Conservation (phyloP, 2,329 filamentous ascomycete species). For the Penicillium sp. region DNA sequence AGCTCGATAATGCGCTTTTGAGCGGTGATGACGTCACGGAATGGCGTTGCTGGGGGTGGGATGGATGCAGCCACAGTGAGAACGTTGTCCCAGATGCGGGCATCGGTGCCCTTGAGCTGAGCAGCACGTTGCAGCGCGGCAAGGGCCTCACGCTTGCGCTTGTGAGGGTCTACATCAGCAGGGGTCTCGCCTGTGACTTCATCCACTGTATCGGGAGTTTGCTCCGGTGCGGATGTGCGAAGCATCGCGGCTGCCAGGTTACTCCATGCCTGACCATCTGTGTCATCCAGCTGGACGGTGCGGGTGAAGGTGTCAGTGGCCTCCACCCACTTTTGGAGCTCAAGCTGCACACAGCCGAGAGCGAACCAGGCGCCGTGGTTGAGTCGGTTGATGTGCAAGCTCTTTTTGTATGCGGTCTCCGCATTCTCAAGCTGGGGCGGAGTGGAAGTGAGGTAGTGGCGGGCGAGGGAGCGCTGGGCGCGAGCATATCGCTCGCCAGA, state of each 20-base stretch:
- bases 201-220: conserved; percentile 29
- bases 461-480: conserved; percentile 83
- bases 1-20: conserved; percentile 76
- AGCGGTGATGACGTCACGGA: conserved; percentile 74
- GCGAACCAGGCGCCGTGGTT: conserved; percentile 87
- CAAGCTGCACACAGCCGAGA: conserved; percentile 82
- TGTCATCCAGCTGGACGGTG: conserved; percentile 81
- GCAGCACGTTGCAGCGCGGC: conserved; percentile 86
- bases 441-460: conserved; percentile 69
- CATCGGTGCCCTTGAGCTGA: conserved; percentile 78
- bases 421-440: conserved; percentile 66
- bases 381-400: conserved; percentile 76
- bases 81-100: conserved; percentile 96
- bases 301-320: conserved; percentile 83
- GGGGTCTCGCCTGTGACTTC: conserved; percentile 27
- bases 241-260: conserved; percentile 87
- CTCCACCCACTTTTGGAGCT: conserved; percentile 73
- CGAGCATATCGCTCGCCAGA: conserved; percentile 79
- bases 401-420: conserved; percentile 74
- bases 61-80: conserved; percentile 82
- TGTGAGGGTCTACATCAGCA: conserved; percentile 53
- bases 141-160: conserved; percentile 72
- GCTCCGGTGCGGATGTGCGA: conserved; percentile 44
- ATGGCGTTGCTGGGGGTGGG: conserved; percentile 65
- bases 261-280: conserved; percentile 90